Conservation (phyloP, 2,329 filamentous ascomycete species). For the Trichoderma hamatum region DNA sequence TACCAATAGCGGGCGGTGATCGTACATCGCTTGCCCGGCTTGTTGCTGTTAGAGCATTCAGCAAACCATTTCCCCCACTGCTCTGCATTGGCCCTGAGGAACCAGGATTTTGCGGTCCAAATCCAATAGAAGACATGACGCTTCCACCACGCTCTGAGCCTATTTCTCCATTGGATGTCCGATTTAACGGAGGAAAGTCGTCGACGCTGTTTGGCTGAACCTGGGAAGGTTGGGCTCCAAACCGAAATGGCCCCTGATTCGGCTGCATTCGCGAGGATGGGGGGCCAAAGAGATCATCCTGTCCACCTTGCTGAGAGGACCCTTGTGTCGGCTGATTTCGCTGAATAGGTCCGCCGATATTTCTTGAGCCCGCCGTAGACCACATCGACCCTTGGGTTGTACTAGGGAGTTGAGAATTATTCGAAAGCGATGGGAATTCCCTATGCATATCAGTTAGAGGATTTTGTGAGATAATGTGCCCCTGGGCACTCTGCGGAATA, state of each 20-base stretch:
- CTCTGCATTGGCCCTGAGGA: slow-evolving; percentile 42
- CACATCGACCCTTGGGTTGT: slow-evolving; percentile 57
- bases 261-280: slow-evolving; percentile 45
- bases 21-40: slow-evolving; percentile 53
- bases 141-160: slow-evolving; percentile 57
- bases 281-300: slow-evolving; percentile 51
- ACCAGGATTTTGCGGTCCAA: slow-evolving; percentile 51
- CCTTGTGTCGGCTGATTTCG: slow-evolving; percentile 56
- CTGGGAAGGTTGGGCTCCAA: slow-evolving; percentile 56
- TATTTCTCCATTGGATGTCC: slow-evolving; percentile 60
- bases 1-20: slow-evolving; percentile 50
- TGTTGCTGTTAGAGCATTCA: slow-evolving; percentile 66
- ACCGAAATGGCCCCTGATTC: slow-evolving; percentile 56
- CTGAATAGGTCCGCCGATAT: slow-evolving; percentile 52
- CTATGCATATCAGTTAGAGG: slow-evolving; percentile 41
- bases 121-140: slow-evolving; percentile 58
- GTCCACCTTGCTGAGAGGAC: slow-evolving; percentile 53
- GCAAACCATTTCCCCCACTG: slow-evolving; percentile 61
- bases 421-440: slow-evolving; percentile 68
- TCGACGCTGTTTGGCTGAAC: slow-evolving; percentile 55
- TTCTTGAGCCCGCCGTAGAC: slow-evolving; percentile 55
- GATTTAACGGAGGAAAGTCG: slow-evolving; percentile 65
- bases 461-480: background rate
- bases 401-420: slow-evolving; percentile 58
- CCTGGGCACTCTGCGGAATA: background rate